phyloP scores from a whole-genome alignment of 352 stramenopile species.

The Albugo candida region DNA sequence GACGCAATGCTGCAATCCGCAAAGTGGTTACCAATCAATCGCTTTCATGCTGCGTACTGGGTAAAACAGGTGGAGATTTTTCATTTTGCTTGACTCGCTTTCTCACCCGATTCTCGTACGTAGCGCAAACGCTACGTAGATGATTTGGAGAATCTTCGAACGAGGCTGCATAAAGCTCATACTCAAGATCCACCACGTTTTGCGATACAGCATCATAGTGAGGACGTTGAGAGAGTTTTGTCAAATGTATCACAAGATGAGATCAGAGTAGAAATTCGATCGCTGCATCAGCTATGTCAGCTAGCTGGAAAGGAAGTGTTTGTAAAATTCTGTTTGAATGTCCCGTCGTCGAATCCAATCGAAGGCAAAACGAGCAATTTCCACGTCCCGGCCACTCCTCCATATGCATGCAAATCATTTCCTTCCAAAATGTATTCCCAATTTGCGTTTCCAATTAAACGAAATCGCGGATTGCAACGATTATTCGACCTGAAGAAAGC shows the following conservation, averaged over 20 bases:
- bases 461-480: constrained; percentile 37
- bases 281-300: constrained; percentile 20
- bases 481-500: constrained; percentile 73
- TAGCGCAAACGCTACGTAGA: constrained; percentile 40
- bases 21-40: constrained; percentile 23
- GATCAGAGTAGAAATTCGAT: constrained; percentile 25
- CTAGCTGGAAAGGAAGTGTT: constrained; percentile 29
- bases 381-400: constrained; percentile 13
- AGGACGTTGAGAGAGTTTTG: constrained; percentile 25
- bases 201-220: constrained; percentile 16
- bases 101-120: background rate
- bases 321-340: constrained; percentile 57
- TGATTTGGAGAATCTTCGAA: constrained; percentile 29
- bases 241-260: constrained; percentile 24
- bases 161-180: constrained; percentile 22
- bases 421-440: constrained; percentile 13
- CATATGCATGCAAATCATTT: constrained; percentile 12
- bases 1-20: constrained; percentile 24
- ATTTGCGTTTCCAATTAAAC: constrained; percentile 23
- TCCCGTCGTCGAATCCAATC: constrained; percentile 30
- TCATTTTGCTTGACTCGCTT: background rate
- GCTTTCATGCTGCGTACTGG: constrained; percentile 28
- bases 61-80: constrained; percentile 23
- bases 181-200: constrained; percentile 28
- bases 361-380: constrained; percentile 30